Base-by-base conservation (phyloP, 2,329 filamentous ascomycete genomes). In the Penicillium freii region DNA sequence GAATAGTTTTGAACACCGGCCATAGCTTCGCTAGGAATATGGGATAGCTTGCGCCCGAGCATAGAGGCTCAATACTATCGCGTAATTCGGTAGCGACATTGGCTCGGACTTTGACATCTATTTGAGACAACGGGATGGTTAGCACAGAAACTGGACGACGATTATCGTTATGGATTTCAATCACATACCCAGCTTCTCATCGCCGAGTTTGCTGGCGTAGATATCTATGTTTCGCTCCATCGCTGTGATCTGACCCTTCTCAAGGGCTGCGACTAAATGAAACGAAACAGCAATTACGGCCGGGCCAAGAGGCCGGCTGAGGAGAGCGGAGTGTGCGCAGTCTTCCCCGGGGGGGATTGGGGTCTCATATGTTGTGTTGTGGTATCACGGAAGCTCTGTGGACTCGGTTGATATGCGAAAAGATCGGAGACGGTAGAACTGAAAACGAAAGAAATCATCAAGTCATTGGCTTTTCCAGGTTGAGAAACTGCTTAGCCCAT, bases 1-100 rank as follows among this genome's bases (percentile, higher is more conserved):
- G 80, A 53, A 96, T 90, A 73, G 84, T 87, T 71, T 94, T 84
- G 77, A 97, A 94, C 34, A 96, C 85, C 39, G 94, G 94, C 79
- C 97, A 89, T 69, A 97, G 82, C 76, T 90, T 90, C 71, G 90
- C 85, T 59, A 99, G 82, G 73, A 99, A 97, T 50, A 84, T 81
- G 29, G 84, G 77, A 73, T 97, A 99, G 67, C 87, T 87, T 54
- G 84, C 82, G 52, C 90, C 87, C 54, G 89, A 91, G 79, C 94
- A 96, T 69, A 91, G 84, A 64, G 72, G 74, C 69, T 99, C 95
- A 66, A 97, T 87, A 68, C 85, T 91, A 77, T 99, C 95, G 72
- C 94, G 91, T 69, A 99, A 82, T 64, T 92, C 89, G 51, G 88
- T 87, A 61, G 93, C 91, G 62, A 92, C 87, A 69, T 91, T 90